phyloP scores from a whole-genome alignment of 768 basidiomycete genomes.

The Tephrocybe sp. region DNA sequence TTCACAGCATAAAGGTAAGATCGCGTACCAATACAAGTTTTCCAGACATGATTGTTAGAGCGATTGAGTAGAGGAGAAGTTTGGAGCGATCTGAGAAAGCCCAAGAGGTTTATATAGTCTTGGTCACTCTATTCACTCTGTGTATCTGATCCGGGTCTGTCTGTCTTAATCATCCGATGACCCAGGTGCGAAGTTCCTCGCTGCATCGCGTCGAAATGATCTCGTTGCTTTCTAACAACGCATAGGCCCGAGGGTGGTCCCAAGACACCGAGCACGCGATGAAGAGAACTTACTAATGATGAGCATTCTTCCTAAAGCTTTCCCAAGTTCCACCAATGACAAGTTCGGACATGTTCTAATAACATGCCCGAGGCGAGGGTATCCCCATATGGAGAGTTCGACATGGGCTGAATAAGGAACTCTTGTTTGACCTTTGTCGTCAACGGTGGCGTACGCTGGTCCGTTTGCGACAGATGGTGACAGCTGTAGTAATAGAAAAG shows the following conservation, averaged over 20 bases:
- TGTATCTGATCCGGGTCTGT: conserved; percentile 1
- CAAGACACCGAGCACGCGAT: background rate
- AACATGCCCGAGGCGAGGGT: background rate
- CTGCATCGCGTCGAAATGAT: background rate
- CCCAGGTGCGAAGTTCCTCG: background rate
- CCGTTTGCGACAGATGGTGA: background rate
- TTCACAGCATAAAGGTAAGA: background rate
- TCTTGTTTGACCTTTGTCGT: background rate
- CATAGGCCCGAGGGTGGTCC: background rate
- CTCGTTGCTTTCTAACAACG: background rate
- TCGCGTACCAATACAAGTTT: conserved; percentile 20
- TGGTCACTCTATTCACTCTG: conserved; percentile 1
- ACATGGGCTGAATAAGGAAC: background rate
- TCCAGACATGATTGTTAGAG: conserved; percentile 16
- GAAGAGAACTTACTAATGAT: too few species aligned
- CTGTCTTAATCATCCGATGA: conserved; percentile 9
- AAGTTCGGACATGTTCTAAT: background rate
- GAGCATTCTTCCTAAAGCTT: too few species aligned
- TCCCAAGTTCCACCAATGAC: background rate
- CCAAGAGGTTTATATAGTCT: conserved; percentile 7
- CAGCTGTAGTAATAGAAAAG: too few species aligned
- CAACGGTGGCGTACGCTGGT: background rate
- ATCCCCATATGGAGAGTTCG: background rate
- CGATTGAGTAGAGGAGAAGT: conserved; percentile 1
- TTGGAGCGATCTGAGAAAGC: conserved; percentile 1